Conservation (phyloP, 1,139 yeast species). For the Yamadazyma songkhlaensis region DNA sequence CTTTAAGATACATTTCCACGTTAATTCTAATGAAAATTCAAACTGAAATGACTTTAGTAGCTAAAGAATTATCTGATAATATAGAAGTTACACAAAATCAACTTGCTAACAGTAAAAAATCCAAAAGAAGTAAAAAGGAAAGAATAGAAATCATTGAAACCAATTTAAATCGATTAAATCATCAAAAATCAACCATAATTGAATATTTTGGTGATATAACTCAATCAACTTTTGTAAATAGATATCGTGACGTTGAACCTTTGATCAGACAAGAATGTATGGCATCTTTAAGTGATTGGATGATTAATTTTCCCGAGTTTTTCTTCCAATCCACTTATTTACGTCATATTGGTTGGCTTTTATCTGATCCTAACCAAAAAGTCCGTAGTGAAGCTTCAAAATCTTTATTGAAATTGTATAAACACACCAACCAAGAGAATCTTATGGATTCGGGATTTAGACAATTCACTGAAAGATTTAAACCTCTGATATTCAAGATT, state of each 20-base stretch:
- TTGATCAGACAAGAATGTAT: conserved; percentile 69
- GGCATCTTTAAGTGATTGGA: conserved; percentile 61
- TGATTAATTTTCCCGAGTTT: conserved; percentile 63
- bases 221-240: conserved; percentile 65
- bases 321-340: conserved; percentile 70
- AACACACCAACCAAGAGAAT: conserved; percentile 17
- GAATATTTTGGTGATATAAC: conserved; percentile 64
- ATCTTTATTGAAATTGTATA: conserved; percentile 51
- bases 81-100: conserved; percentile 46
- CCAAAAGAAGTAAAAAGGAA: conserved; percentile 28
- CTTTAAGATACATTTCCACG: conserved; percentile 71
- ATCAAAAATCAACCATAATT: conserved; percentile 51
- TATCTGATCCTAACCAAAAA: conserved; percentile 62
- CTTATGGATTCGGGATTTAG: conserved; percentile 47
- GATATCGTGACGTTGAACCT: conserved; percentile 81
- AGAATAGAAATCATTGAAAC: conserved; percentile 41
- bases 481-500: conserved; percentile 64
- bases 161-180: conserved; percentile 47
- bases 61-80: conserved; percentile 37
- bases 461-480: conserved; percentile 71
- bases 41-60: conserved; percentile 46
- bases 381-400: conserved; percentile 69
- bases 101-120: conserved; percentile 24
- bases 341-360: conserved; percentile 79
- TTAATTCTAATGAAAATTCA: conserved; percentile 57